Conservation (phyloP, 2,329 filamentous ascomycete genomes). For the Calonectria hawksworthii region DNA sequence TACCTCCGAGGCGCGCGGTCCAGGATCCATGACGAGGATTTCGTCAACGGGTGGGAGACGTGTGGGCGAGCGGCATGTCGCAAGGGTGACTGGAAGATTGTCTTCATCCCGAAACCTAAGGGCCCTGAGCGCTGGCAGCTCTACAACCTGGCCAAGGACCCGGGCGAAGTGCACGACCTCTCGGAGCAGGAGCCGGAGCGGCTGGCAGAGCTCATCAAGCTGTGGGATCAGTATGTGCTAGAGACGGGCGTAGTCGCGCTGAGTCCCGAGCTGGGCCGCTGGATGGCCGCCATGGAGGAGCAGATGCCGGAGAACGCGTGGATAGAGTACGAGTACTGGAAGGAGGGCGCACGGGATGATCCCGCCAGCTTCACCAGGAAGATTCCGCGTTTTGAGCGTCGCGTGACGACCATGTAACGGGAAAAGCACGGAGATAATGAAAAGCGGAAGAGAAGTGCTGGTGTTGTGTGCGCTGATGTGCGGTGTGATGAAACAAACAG, state of each 20-base stretch:
- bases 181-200: slow-evolving; percentile 56
- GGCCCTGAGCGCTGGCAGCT: slow-evolving; percentile 68
- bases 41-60: slow-evolving; percentile 68
- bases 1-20: slow-evolving; percentile 53
- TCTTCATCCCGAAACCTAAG: slow-evolving; percentile 67
- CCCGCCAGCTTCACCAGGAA: slow-evolving; percentile 54
- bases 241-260: slow-evolving; percentile 37
- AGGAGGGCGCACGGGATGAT: slow-evolving; percentile 57
- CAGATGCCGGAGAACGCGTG: slow-evolving; percentile 76
- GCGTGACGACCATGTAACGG: slow-evolving; percentile 24
- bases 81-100: slow-evolving; percentile 69
- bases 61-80: slow-evolving; percentile 66
- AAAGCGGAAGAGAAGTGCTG: background rate
- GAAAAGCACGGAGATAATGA: background rate
- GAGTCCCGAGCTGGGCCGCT: slow-evolving; percentile 67
- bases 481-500: background rate
- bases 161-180: slow-evolving; percentile 64
- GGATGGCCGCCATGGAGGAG: slow-evolving; percentile 71
- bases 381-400: slow-evolving; percentile 36
- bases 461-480: background rate
- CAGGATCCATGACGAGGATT: slow-evolving; percentile 62
- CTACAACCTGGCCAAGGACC: slow-evolving; percentile 66
- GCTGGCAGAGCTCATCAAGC: slow-evolving; percentile 62
- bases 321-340: slow-evolving; percentile 77
- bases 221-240: slow-evolving; percentile 69